Conservation (phyloP, 352 stramenopile species). For the Pythium folliculosum region DNA sequence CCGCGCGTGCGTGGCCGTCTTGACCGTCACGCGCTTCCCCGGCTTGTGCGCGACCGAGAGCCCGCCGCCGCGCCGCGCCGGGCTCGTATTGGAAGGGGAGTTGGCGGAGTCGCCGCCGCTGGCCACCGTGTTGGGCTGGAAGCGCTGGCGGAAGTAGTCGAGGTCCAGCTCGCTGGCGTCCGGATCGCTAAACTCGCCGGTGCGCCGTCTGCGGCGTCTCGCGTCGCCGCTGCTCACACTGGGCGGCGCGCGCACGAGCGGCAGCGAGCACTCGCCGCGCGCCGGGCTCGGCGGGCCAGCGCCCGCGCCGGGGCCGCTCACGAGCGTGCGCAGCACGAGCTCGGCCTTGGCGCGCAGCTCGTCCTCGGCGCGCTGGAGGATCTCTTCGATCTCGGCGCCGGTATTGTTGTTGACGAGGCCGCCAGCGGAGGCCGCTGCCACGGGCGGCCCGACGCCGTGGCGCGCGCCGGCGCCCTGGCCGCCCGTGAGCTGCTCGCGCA, state of each 20-base stretch:
- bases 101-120: background rate
- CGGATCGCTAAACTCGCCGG: background rate
- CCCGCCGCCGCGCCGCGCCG: constrained; percentile 18
- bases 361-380: constrained; percentile 64
- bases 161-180: constrained; percentile 18
- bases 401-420: constrained; percentile 27
- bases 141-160: constrained; percentile 27
- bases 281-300: constrained; percentile 33
- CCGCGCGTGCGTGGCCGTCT: constrained; percentile 52
- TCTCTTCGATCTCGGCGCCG: constrained; percentile 57
- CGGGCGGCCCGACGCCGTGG: constrained; percentile 24
- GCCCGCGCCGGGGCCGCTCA: constrained; percentile 34
- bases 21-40: constrained; percentile 52
- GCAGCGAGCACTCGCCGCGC: constrained; percentile 19
- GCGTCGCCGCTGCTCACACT: background rate
- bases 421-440: constrained; percentile 9
- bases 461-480: background rate
- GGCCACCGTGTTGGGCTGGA: constrained; percentile 8
- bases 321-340: constrained; percentile 70
- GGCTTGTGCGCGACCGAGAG: constrained; percentile 8
- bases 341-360: constrained; percentile 83
- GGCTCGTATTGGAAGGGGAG: background rate
- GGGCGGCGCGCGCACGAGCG: constrained; percentile 14
- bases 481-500: constrained; percentile 69
- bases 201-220: constrained; percentile 5